Conservation (phyloP, 805 yeast genomes). For the Tetrapisispora taiwanensis region DNA sequence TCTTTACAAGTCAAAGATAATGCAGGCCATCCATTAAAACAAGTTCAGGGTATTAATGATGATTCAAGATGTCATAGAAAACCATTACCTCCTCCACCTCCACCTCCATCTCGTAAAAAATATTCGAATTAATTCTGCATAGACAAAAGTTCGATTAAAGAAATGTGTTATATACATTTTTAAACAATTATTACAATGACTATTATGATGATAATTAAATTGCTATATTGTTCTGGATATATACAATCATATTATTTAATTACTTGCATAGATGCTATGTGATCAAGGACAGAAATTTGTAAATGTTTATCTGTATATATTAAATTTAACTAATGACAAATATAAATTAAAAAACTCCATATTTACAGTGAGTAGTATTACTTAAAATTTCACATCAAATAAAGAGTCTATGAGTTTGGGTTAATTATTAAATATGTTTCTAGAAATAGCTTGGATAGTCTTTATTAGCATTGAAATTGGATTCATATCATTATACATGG, state of each 20-base stretch:
- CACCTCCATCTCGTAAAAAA: conserved; percentile 27
- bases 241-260: no score
- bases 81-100: conserved; percentile 30
- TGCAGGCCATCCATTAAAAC: conserved; percentile 7
- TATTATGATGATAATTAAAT: no score
- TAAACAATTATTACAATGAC: no score
- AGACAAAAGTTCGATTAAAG: not conserved
- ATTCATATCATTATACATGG: no score
- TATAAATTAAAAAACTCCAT: not conserved
- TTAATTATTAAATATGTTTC: not conserved
- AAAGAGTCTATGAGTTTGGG: not conserved
- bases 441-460: no score
- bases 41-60: conserved; percentile 6
- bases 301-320: no score
- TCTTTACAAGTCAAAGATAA: conserved; percentile 2
- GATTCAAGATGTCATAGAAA: conserved; percentile 26
- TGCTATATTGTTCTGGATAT: no score
- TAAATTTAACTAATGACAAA: no score
- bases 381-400: not conserved
- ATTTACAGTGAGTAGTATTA: not conserved
- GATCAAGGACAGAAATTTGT: not conserved
- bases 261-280: no score
- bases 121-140: not conserved
- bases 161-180: no score
- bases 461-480: no score